phyloP scores from a whole-genome alignment of 257 asterid genomes.

The Solanum megistacrolobum region DNA sequence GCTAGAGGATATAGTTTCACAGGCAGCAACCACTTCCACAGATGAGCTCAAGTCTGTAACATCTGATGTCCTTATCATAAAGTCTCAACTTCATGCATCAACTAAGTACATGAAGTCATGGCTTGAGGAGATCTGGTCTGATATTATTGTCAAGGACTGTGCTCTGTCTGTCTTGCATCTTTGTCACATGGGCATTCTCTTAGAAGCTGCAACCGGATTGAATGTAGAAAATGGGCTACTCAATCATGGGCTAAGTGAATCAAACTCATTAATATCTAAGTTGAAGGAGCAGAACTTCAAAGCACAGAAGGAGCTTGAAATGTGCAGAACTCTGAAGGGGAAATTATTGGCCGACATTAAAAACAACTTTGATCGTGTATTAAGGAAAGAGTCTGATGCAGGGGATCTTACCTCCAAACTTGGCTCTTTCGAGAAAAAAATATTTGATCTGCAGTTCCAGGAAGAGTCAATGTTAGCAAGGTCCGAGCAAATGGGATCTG shows the following conservation, averaged over 20 bases:
- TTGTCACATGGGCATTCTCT: constrained; percentile 82
- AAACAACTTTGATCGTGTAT: constrained; percentile 52
- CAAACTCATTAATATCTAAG: constrained; percentile 53
- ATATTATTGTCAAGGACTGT: constrained; percentile 74
- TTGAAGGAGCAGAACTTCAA: constrained; percentile 64
- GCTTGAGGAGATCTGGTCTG: constrained; percentile 91
- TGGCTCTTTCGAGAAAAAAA: constrained; percentile 56
- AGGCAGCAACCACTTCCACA: constrained; percentile 29
- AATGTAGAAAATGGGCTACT: constrained; percentile 88
- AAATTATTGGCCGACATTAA: constrained; percentile 72
- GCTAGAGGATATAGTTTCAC: constrained; percentile 52
- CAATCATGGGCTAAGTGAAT: constrained; percentile 63
- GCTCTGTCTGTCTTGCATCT: constrained; percentile 80
- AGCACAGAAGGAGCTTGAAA: constrained; percentile 72
- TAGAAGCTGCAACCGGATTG: constrained; percentile 74
- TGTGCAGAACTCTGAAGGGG: constrained; percentile 67
- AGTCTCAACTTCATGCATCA: constrained; percentile 44
- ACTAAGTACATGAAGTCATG: constrained; percentile 42
- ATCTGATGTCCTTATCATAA: constrained; percentile 36
- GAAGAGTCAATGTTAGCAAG: constrained; percentile 81
- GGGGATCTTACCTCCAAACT: constrained; percentile 58
- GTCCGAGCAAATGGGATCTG: constrained; percentile 69
- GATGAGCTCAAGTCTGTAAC: constrained; percentile 40
- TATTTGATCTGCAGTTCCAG: constrained; percentile 53
- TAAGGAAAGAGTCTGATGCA: constrained; percentile 65